These are phyloP conservation scores for Boletus subcaerulescens DNA, from an alignment of 768 basidiomycete genomes.

Conservation along the genomic window DNA sequence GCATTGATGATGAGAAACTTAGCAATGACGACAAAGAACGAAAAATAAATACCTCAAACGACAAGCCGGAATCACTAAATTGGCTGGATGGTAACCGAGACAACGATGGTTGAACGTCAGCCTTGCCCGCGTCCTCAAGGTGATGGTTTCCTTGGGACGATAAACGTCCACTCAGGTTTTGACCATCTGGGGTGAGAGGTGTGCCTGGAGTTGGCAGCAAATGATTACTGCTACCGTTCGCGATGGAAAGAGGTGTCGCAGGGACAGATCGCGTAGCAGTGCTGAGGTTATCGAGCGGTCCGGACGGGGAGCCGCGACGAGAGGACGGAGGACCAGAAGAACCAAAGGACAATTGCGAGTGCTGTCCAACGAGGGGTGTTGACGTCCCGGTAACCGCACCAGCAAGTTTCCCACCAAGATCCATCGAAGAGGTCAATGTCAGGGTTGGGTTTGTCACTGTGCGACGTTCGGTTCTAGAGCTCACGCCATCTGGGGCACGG, in stretches of 20 bases:
- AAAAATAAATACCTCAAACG: constrained; percentile 50
- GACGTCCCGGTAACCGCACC: constrained; percentile 55
- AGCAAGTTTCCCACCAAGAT: constrained; percentile 42
- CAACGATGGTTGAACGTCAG: constrained; percentile 68
- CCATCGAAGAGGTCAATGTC: constrained; percentile 56
- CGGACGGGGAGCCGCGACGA: constrained; percentile 73
- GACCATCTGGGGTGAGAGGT: constrained; percentile 60
- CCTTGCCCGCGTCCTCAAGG: constrained; percentile 47
- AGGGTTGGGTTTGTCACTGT: constrained; percentile 73
- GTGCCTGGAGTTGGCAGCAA: constrained; percentile 63
- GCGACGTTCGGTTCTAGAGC: constrained; percentile 60
- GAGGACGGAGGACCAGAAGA: constrained; percentile 45
- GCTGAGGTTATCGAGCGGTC: constrained; percentile 56
- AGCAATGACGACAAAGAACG: constrained; percentile 7
- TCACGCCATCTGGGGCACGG: constrained; percentile 58
- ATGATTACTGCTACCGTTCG: constrained; percentile 44
- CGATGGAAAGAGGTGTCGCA: constrained; percentile 67
- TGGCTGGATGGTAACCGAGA: constrained; percentile 61
- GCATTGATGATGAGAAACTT: constrained; percentile 13
- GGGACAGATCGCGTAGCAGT: constrained; percentile 76
- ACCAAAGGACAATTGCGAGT: constrained; percentile 46
- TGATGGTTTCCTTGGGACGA: constrained; percentile 44
- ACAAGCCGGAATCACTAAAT: constrained; percentile 53
- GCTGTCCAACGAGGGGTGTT: constrained; percentile 63
- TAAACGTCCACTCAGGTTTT: constrained; percentile 62